Base-by-base conservation (phyloP, 345 rosid species). In the Lumnitzera racemosa region DNA sequence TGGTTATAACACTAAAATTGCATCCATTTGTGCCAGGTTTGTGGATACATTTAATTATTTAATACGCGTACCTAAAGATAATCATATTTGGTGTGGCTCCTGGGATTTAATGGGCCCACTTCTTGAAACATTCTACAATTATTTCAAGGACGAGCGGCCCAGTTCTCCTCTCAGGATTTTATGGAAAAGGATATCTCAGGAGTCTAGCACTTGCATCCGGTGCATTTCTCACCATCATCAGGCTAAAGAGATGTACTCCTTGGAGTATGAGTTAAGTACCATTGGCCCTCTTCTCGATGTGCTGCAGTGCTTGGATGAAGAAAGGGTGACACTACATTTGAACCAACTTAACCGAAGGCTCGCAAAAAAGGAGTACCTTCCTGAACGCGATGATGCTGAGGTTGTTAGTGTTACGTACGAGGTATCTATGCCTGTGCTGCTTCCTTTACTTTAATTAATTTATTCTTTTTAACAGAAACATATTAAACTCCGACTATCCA, bases 181-280 rank as follows among this genome's bases (percentile, higher is more conserved):
- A 59, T 89, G 96, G 96, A 85, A 74, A 73, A 82, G 97, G 69
- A 72, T 87, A 24, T 89, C 95, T 36, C 65, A 61, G 43, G 98
- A 92, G 70, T 80, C 80, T 94, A 76, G 77, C 51, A 74, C 61
- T 41, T 94, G 99, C 67, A 74, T 89, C 15, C 91, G 85, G 14
- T 94, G 97, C 66, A 74, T 90, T 72, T 87, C 81, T 68, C 97
- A 94, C 82, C 97, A 94, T 58, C 95, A 94, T 73, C 96, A 87
- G 74, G 85, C 96, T 51, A 88, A 82, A 56, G 87, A 84, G 75
- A 84, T 79, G 85, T 94, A 82, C 69, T 70, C 62, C 36, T 59
- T 6, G 66, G 96, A 94, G 81, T 94, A 83, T 27, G 97, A 94
- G 74, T 67, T 63, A 43, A 65, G 71, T 67, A 78, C 89, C 55